These are phyloP conservation scores for Mortierella antarctica DNA, from an alignment of 192 early-diverging fungal genomes.

Conservation along the genomic window DNA sequence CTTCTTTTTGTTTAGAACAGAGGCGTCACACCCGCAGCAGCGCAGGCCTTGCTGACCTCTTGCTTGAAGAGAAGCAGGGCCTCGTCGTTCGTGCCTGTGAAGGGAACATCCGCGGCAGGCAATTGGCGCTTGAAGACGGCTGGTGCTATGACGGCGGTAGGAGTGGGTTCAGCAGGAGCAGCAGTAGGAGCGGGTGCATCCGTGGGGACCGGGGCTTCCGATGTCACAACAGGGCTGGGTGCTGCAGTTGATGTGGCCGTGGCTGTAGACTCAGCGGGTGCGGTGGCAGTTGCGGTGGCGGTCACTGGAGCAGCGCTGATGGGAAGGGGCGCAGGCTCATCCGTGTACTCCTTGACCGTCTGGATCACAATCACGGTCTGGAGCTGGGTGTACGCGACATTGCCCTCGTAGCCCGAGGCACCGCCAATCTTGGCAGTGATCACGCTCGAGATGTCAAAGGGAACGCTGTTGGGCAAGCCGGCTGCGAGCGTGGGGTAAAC, in stretches of 20 bases:
- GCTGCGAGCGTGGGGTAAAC: slow-evolving; percentile 11
- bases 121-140: not conserved
- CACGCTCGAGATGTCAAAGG: slow-evolving; percentile 25
- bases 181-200: not conserved
- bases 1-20: too few species aligned
- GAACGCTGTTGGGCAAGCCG: slow-evolving; percentile 8
- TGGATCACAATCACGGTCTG: slow-evolving; percentile 18
- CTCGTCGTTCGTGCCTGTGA: too few species aligned
- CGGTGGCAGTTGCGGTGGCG: not conserved
- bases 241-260: not conserved
- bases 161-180: not conserved
- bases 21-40: too few species aligned
- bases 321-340: not conserved
- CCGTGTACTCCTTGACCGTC: not conserved
- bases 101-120: too few species aligned
- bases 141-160: too few species aligned
- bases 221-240: not conserved
- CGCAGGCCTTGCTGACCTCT: too few species aligned
- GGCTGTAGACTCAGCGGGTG: not conserved
- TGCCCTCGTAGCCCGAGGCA: slow-evolving; percentile 23
- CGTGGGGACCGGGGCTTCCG: too few species aligned
- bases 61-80: too few species aligned
- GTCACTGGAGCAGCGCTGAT: not conserved
- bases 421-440: slow-evolving; percentile 39
- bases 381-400: slow-evolving; percentile 28